Percentiles rank a stretch among this genome's conserved stretches.
Evolutionary conservation across 2,329 filamentous ascomycete genomes (phyloP).

Genomic region (Xylariaceae sp.): DNA sequence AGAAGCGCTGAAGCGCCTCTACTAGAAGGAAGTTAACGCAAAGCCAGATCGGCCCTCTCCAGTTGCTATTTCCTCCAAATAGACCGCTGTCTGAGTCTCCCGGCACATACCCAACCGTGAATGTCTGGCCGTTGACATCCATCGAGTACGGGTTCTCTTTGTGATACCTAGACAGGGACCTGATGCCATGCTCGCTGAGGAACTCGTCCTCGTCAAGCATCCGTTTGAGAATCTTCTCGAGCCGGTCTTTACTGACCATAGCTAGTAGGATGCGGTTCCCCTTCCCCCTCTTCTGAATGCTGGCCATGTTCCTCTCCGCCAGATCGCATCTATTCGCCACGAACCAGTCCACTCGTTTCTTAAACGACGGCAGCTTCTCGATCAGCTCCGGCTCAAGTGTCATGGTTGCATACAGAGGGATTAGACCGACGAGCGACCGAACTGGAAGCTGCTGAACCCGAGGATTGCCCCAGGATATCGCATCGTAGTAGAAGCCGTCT

Average conservation of each 20-base stretch:
- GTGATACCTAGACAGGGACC: conserved; percentile 87
- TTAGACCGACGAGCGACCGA: conserved; percentile 84
- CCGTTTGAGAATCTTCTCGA: conserved; percentile 79
- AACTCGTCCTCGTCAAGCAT: conserved; percentile 97
- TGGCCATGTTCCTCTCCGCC: conserved; percentile 89
- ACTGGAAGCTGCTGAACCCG: conserved; percentile 92
- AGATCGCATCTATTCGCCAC: conserved; percentile 80
- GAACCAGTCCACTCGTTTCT: conserved; percentile 91
- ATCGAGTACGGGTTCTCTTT: conserved; percentile 87
- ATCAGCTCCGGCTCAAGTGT: conserved; percentile 92
- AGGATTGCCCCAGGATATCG: conserved; percentile 91
- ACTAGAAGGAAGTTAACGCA: conserved; percentile 94
- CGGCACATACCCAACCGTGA: conserved; percentile 82
- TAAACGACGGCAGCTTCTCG: conserved; percentile 86
- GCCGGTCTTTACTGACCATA: conserved; percentile 86
- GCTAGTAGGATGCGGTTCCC: conserved; percentile 82
- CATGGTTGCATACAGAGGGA: conserved; percentile 85
- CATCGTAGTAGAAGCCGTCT: conserved; percentile 97
- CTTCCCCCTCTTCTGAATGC: conserved; percentile 84
- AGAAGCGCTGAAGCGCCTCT: conserved; percentile 90
- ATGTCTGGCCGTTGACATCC: conserved; percentile 89
- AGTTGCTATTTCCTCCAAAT: conserved; percentile 97
- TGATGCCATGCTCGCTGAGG: conserved; percentile 81
- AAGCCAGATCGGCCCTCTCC: conserved; percentile 93
- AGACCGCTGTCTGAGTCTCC: conserved; percentile 95